phyloP scores from a whole-genome alignment of 257 asterid genomes.

The Solanum sejunctum region DNA sequence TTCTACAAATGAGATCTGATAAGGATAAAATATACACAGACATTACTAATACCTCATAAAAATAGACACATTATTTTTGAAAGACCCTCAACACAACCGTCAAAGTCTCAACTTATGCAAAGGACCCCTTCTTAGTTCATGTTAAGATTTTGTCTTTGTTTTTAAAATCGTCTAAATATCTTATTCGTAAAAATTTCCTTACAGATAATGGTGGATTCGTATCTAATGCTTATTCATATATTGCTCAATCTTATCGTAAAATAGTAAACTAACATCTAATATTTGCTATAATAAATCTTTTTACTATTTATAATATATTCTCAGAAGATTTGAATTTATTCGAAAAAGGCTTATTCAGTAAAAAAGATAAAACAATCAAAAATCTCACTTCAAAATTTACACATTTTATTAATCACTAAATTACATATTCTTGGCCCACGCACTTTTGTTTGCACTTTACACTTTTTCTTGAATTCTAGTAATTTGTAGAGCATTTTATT shows the following conservation, averaged over 20 bases:
- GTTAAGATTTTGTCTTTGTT: not conserved
- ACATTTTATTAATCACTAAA: not conserved
- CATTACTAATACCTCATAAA: no score
- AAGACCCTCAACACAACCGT: not conserved
- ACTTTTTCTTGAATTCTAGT: constrained; percentile 23
- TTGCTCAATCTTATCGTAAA: not conserved
- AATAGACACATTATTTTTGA: no score
- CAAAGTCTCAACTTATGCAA: not conserved
- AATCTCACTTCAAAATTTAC: no score
- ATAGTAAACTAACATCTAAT: no score
- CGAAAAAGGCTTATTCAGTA: no score
- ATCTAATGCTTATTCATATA: not conserved
- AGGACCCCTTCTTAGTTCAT: not conserved
- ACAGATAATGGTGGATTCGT: not conserved
- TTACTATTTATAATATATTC: no score
- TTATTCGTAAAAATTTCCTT: not conserved
- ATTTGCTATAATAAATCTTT: no score
- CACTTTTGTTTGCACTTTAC: constrained; percentile 5
- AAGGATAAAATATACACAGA: no score
- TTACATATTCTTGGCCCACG: not conserved
- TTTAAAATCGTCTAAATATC: not conserved
- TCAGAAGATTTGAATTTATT: no score
- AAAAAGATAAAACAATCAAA: no score
- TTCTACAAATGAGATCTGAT: no score
- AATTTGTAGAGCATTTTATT: not conserved